These are phyloP conservation scores for Candida nitratophila DNA, from an alignment of 805 yeast genomes.

Conservation along the genomic window DNA sequence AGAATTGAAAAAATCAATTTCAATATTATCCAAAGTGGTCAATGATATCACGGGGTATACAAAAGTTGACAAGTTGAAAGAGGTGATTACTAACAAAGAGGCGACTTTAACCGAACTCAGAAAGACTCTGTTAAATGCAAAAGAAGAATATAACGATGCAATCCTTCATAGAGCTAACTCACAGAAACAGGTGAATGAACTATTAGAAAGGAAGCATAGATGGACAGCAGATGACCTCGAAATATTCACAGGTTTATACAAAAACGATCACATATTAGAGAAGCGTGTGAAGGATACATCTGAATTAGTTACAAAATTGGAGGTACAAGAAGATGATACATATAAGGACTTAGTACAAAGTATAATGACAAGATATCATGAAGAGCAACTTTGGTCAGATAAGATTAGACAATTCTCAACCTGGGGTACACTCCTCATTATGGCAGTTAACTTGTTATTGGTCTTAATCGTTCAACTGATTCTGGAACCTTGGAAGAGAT, in stretches of 20 bases:
- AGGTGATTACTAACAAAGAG: conserved; percentile 53
- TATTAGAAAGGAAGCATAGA: conserved; percentile 72
- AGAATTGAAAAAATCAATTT: conserved; percentile 49
- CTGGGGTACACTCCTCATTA: conserved; percentile 90
- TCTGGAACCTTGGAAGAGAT: conserved; percentile 92
- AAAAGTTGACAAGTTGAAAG: conserved; percentile 64
- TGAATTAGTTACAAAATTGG: conserved; percentile 42
- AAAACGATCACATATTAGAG: conserved; percentile 73
- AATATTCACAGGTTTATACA: conserved; percentile 72
- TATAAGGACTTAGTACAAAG: conserved; percentile 66
- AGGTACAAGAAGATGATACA: conserved; percentile 56
- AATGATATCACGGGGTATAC: conserved; percentile 93
- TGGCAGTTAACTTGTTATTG: conserved; percentile 77
- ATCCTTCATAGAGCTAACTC: conserved; percentile 57
- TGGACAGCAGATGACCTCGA: conserved; percentile 83
- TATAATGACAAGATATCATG: conserved; percentile 85
- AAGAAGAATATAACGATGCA: conserved; percentile 49
- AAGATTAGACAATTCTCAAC: conserved; percentile 90
- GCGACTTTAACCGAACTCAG: conserved; percentile 40
- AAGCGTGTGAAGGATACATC: conserved; percentile 48
- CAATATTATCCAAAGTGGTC: conserved; percentile 58
- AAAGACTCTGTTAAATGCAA: conserved; percentile 38
- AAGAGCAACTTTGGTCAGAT: conserved; percentile 97
- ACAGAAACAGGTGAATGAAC: conserved; percentile 81
- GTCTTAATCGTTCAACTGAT: conserved; percentile 78